These are phyloP conservation scores for Ceratocystis albifundus DNA, from an alignment of 2,329 filamentous ascomycete species.

Conservation along the genomic window DNA sequence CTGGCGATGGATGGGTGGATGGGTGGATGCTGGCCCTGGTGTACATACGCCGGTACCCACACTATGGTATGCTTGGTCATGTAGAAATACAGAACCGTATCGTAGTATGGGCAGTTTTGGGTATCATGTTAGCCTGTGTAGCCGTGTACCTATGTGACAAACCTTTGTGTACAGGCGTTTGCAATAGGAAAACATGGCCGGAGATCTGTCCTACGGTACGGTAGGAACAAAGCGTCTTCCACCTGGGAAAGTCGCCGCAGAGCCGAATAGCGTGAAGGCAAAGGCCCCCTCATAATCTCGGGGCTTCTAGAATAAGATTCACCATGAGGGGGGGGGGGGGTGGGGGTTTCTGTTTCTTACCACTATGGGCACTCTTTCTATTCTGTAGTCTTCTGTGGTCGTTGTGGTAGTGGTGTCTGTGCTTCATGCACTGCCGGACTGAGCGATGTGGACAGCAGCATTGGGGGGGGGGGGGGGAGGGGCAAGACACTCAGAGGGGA, in stretches of 20 bases:
- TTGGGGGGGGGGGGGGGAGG: background rate
- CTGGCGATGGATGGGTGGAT: background rate
- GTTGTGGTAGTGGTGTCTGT: background rate
- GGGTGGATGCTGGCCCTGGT: background rate
- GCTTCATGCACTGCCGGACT: conserved; percentile 1
- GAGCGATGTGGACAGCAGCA: background rate
- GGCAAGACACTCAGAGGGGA: background rate
- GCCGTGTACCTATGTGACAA: too few relatives aligned
- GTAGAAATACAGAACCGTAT: background rate
- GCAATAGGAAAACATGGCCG: too few relatives aligned
- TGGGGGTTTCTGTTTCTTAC: background rate
- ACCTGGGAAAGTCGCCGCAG: background rate
- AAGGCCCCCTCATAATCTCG: background rate
- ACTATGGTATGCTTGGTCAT: background rate
- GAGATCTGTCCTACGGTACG: too few relatives aligned
- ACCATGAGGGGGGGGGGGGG: too few relatives aligned
- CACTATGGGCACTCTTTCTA: background rate
- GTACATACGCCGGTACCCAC: background rate
- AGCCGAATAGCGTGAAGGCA: background rate
- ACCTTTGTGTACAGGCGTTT: too few relatives aligned
- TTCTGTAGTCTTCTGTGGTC: background rate
- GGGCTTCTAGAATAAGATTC: background rate
- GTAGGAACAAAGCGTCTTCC: too few relatives aligned
- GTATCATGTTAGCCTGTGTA: too few relatives aligned
- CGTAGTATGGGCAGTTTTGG: too few relatives aligned